Base-by-base conservation (phyloP, 2,329 filamentous ascomycete genomes). In the Fusarium sp. region DNA sequence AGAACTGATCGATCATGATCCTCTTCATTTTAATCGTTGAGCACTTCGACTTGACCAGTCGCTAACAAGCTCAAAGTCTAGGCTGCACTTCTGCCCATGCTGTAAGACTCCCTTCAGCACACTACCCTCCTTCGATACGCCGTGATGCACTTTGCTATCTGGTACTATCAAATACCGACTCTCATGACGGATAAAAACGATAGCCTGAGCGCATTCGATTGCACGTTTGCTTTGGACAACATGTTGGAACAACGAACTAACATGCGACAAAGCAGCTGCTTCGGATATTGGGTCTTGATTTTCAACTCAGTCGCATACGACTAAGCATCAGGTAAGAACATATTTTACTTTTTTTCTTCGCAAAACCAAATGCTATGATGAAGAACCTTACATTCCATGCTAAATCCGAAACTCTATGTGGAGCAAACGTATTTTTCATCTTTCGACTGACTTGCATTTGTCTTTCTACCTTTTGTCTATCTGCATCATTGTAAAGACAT, bases 351-450 rank as follows among this genome's bases (percentile, higher is more conserved):
- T 65, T 69, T 66, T 69, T 62, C 64, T 58, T 62, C 25, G 12
- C 27, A 30, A 43, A 21, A 63, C 41, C 57, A 69, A 62, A 73
- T 78, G 68, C 71, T 82, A 82, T 92, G 90, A 93, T 93, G 89
- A 87, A 77, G 84, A 83, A 87, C 82, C 82, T 83, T 84, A 85
- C 83, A 89, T 90, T 91, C 89, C 88, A 91, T 92, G 90, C 90
- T 92, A 92, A 92, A 88, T 82, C 91, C 85, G 90, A 93, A 77
- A 77, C 74, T 74, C 75, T 77, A 87, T 89, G 88, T 91, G 87
- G 88, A 92, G 82, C 82, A 84, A 88, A 85, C 83, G 85, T 86
- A 86, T 92, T 92, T 93, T 93, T 93, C 90, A 93, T 92, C 90
- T 92, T 92, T 92, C 90, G 86, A 86, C 90, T 93, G 91, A 93